Conservation (phyloP, 441 rosid genomes). For the Croton setiger region DNA sequence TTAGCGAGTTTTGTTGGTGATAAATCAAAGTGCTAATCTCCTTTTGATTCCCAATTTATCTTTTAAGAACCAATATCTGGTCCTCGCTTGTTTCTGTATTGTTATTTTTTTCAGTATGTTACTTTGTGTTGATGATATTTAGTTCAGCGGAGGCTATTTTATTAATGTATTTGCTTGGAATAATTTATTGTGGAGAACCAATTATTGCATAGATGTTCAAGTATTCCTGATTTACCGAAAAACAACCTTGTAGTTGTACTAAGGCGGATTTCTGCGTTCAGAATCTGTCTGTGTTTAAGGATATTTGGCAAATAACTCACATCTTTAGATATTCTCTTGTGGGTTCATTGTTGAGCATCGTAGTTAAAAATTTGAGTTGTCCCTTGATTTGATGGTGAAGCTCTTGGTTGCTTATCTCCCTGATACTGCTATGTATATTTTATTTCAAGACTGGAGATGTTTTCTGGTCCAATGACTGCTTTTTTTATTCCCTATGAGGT, state of each 20-base stretch:
- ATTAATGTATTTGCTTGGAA: not conserved
- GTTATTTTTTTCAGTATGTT: not conserved
- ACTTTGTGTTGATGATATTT: not conserved
- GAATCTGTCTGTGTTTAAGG: not conserved
- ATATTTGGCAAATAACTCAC: not conserved
- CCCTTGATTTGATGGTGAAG: not conserved
- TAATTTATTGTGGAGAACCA: slow-evolving; percentile 1
- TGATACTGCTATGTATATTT: not conserved
- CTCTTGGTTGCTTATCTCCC: not conserved
- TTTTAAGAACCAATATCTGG: not conserved
- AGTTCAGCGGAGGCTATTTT: not conserved
- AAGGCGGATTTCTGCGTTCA: not conserved
- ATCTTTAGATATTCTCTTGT: not conserved
- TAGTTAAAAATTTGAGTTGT: no score
- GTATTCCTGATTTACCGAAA: not conserved
- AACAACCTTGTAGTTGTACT: not conserved
- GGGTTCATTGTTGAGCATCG: not conserved
- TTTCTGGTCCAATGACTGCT: not conserved
- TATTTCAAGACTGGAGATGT: not conserved
- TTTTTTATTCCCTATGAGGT: no score
- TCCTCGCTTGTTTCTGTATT: not conserved
- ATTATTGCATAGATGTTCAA: not conserved
- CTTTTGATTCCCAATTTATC: not conserved
- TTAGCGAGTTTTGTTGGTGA: no score
- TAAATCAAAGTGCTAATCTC: not conserved